Conservation (phyloP, 495 filamentous ascomycete genomes). For the Copromyces sp. region DNA sequence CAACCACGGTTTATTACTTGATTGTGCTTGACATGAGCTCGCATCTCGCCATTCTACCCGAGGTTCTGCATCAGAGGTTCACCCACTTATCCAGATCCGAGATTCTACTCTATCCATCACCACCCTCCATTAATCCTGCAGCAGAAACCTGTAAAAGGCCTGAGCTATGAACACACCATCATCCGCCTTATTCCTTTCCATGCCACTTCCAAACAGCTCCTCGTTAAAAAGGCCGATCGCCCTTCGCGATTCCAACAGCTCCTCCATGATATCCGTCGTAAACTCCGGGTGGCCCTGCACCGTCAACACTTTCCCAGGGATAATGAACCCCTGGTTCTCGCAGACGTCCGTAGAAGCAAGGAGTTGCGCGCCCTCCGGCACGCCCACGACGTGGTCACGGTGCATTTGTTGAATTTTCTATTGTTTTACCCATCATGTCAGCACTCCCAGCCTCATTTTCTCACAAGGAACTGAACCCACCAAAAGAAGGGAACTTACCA, state of each 20-base stretch:
- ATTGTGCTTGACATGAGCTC: not conserved
- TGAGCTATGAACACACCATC: constrained; percentile 63
- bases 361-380: constrained; percentile 49
- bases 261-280: constrained; percentile 58
- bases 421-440: not conserved
- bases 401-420: constrained; percentile 78
- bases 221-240: constrained; percentile 55
- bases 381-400: constrained; percentile 60
- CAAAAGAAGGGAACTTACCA: constrained; percentile 40
- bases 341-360: constrained; percentile 61
- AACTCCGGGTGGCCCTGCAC: constrained; percentile 94
- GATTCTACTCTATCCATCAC: not conserved
- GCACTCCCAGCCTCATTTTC: not conserved
- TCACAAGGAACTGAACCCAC: not conserved
- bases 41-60: not conserved
- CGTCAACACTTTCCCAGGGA: constrained; percentile 53
- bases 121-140: constrained; percentile 29
- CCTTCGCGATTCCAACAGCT: constrained; percentile 54
- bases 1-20: not conserved
- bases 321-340: constrained; percentile 72
- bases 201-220: constrained; percentile 52
- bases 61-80: not conserved
- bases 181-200: constrained; percentile 48
- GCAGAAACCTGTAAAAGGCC: constrained; percentile 65
- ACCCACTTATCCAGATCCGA: not conserved